Evolutionary conservation across 2,329 filamentous ascomycete species (phyloP).

Genomic region (Epichloe sp.): DNA sequence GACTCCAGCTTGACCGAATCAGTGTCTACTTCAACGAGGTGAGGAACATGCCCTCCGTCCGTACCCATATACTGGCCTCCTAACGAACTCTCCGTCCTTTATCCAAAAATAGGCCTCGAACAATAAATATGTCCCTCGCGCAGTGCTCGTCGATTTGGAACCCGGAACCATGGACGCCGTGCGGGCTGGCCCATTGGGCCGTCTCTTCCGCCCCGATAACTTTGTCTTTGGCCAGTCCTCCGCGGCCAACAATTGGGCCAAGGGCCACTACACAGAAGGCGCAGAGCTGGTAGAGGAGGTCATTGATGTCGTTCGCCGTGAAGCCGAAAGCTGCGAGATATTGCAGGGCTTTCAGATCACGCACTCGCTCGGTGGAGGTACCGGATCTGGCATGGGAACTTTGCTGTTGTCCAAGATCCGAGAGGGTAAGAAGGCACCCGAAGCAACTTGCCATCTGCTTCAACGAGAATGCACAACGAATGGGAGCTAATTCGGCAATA

Average conservation of each 20-base stretch:
- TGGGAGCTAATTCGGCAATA: neutral
- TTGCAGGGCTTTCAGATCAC: constrained; percentile 99
- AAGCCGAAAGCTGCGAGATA: constrained; percentile 97
- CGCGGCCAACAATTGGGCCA: constrained; percentile 99
- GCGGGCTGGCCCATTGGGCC: constrained; percentile 91
- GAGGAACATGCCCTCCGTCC: constrained; percentile 11
- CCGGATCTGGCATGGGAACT: constrained; percentile 99
- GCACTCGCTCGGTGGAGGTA: constrained; percentile 98
- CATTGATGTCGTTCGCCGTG: constrained; percentile 92
- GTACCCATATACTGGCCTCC: neutral
- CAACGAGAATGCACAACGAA: neutral
- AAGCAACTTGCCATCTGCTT: neutral
- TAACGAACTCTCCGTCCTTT: neutral
- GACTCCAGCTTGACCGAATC: constrained; percentile 99
- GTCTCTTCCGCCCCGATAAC: constrained; percentile 99
- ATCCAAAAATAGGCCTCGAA: constrained; percentile 56
- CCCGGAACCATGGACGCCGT: constrained; percentile 99
- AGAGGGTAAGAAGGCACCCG: constrained; percentile 33
- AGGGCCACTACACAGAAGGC: constrained; percentile 99
- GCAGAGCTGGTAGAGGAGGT: constrained; percentile 96
- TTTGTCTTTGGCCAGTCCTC: constrained; percentile 99
- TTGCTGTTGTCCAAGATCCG: constrained; percentile 99
- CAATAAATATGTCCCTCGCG: constrained; percentile 98
- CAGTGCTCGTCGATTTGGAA: constrained; percentile 97
- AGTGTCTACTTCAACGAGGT: constrained; percentile 94